Percentiles rank a stretch among this genome's conserved stretches.
Conservation (phyloP, 2,329 filamentous ascomycete species). For the Aspergillus sp. region DNA sequence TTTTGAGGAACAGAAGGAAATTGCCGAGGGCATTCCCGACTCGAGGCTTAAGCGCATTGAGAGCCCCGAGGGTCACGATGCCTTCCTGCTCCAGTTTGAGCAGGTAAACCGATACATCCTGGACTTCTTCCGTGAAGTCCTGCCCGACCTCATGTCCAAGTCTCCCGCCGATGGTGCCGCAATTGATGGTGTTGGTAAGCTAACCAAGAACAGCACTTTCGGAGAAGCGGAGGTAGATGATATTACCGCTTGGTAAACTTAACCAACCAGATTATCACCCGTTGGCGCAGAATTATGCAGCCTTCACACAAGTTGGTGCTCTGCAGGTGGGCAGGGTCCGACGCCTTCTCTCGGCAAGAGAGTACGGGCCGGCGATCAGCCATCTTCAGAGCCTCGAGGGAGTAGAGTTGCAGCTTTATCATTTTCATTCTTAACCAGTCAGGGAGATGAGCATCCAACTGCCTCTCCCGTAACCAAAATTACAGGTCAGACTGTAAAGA, state of each 20-base stretch:
- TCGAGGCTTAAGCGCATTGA: constrained; percentile 83
- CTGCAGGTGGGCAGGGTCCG: constrained; percentile 7
- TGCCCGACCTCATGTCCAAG: constrained; percentile 84
- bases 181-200: constrained; percentile 57
- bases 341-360: constrained; percentile 19
- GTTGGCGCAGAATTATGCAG: constrained; percentile 32
- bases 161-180: constrained; percentile 49
- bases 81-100: constrained; percentile 94
- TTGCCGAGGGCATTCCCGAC: constrained; percentile 77
- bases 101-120: constrained; percentile 90
- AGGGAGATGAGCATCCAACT: constrained; percentile 44
- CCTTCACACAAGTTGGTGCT: constrained; percentile 18
- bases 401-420: constrained; percentile 33
- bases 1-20: constrained; percentile 91
- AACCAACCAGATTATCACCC: constrained; percentile 1
- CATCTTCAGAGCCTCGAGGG: constrained; percentile 21
- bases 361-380: constrained; percentile 16
- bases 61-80: constrained; percentile 92
- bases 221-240: constrained; percentile 95
- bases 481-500: constrained; percentile 39
- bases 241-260: constrained; percentile 81
- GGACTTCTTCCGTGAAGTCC: constrained; percentile 74
- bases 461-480: constrained; percentile 36
- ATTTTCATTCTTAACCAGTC: constrained; percentile 37
- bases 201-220: constrained; percentile 87